phyloP scores from a whole-genome alignment of 257 asterid genomes.

The Petunia secreta region DNA sequence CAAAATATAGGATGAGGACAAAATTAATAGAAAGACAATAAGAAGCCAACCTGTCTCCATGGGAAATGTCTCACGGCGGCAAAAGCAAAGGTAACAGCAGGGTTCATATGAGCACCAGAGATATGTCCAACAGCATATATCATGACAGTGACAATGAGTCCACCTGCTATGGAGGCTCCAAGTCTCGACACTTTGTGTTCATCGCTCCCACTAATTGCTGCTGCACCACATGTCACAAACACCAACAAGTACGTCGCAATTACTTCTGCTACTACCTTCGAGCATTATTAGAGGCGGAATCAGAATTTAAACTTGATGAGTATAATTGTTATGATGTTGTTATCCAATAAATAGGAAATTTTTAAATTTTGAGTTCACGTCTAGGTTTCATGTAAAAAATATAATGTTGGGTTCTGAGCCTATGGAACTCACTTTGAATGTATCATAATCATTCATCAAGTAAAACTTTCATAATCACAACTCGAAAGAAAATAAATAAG shows the following conservation, averaged over 20 bases:
- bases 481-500: too few species aligned
- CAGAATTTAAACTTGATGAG: too few species aligned
- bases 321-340: too few species aligned
- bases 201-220: conserved; percentile 61
- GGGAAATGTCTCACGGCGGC: conserved; percentile 82
- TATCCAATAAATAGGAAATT: too few species aligned
- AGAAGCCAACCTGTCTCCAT: conserved; percentile 65
- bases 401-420: too few species aligned
- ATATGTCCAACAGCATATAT: conserved; percentile 92
- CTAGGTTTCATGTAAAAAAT: too few species aligned
- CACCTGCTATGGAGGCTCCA: conserved; percentile 84
- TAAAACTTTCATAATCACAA: too few species aligned
- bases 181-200: conserved; percentile 63
- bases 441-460: too few species aligned
- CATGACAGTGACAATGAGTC: conserved; percentile 87
- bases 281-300: neutral
- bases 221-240: conserved; percentile 82
- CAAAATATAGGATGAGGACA: too few species aligned
- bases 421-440: too few species aligned
- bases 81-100: conserved; percentile 85
- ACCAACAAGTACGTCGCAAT: conserved; percentile 74
- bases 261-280: conserved; percentile 68
- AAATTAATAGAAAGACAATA: neutral
- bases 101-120: conserved; percentile 95
- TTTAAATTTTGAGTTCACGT: too few species aligned